These are phyloP conservation scores for Pythium aristosporum DNA, from an alignment of 352 stramenopile genomes.

Conservation along the genomic window DNA sequence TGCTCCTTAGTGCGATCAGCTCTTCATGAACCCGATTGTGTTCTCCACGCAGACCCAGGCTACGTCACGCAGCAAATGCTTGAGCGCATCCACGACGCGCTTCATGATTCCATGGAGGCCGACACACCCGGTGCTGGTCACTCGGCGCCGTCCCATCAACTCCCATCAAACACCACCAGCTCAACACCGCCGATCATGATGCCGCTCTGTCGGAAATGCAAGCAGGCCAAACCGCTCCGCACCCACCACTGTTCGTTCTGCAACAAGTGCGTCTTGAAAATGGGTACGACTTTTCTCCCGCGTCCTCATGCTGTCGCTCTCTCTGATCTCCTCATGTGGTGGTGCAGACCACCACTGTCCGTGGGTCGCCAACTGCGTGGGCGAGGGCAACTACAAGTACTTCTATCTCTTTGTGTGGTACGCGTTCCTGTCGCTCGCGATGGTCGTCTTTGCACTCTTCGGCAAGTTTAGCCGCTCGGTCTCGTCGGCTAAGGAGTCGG, in stretches of 20 bases:
- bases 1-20: background rate
- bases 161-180: background rate
- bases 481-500: slow-evolving; percentile 9
- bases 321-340: background rate
- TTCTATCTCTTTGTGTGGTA: slow-evolving; percentile 87
- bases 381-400: slow-evolving; percentile 85
- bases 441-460: slow-evolving; percentile 59
- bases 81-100: slow-evolving; percentile 54
- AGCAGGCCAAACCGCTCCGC: slow-evolving; percentile 72
- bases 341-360: slow-evolving; percentile 97
- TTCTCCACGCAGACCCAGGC: slow-evolving; percentile 50
- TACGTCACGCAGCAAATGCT: slow-evolving; percentile 71
- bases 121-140: slow-evolving; percentile 19
- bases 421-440: slow-evolving; percentile 58
- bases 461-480: slow-evolving; percentile 42
- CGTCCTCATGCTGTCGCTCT: background rate
- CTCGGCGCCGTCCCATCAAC: slow-evolving; percentile 5
- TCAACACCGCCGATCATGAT: slow-evolving; percentile 1
- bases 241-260: slow-evolving; percentile 88
- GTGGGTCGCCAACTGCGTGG: slow-evolving; percentile 91
- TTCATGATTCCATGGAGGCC: slow-evolving; percentile 64
- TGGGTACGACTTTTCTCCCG: slow-evolving; percentile 46
- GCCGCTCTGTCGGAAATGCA: slow-evolving; percentile 57
- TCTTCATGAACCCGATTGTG: background rate
- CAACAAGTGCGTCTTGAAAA: slow-evolving; percentile 82